Percentiles rank a stretch among this genome's conserved stretches.
phyloP scores from a whole-genome alignment of 2,329 filamentous ascomycete species.

The Emmonsiellopsis sp. region DNA sequence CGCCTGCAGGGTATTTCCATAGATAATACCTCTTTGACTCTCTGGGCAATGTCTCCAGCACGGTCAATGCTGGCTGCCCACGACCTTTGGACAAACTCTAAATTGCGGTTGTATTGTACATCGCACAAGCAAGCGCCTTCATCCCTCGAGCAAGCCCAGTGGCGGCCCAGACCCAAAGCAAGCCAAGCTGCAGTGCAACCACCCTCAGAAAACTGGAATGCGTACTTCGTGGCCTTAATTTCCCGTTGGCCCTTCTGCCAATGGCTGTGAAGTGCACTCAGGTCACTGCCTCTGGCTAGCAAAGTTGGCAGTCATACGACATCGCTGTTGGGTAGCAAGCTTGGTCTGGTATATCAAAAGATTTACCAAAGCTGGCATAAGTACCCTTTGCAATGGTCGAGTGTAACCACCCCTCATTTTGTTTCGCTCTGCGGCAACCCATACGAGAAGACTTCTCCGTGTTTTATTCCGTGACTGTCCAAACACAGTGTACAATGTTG shows the following conservation, averaged over 20 bases:
- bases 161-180: not conserved
- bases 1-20: not conserved
- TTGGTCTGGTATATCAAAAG: not conserved
- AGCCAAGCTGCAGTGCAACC: not conserved
- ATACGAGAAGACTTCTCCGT: slow-evolving; percentile 1
- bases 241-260: not conserved
- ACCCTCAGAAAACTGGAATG: not conserved
- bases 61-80: not conserved
- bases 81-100: slow-evolving; percentile 1
- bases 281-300: not conserved
- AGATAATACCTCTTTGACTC: not conserved
- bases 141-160: not conserved
- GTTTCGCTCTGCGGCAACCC: not conserved
- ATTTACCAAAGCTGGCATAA: not conserved
- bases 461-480: not conserved
- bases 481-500: not conserved
- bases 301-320: not conserved
- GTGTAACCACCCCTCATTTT: not conserved
- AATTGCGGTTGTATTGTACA: not conserved
- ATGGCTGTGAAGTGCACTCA: not conserved
- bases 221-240: not conserved
- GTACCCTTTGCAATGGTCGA: not conserved
- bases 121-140: not conserved
- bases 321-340: not conserved
- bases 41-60: not conserved